Percentiles rank a stretch among this genome's conserved stretches.
phyloP scores from a whole-genome alignment of 179 eudicot species.

The Amaranthus tricolor region DNA sequence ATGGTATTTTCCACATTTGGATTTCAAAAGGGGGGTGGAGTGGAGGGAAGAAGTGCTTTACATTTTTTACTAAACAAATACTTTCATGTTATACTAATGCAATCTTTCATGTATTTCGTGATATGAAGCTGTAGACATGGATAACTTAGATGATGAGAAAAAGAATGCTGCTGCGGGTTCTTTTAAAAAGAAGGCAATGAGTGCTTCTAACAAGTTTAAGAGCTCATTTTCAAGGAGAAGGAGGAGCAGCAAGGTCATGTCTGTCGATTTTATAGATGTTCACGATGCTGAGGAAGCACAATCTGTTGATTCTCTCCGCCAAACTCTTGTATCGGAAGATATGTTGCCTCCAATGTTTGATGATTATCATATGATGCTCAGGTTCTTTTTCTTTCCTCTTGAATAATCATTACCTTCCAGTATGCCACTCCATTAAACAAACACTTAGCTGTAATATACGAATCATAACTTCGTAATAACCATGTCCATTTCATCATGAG shows the following conservation, averaged over 20 bases:
- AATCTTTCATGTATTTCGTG: background rate
- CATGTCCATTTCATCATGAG: too few relatives aligned
- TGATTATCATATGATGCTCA: conserved; percentile 66
- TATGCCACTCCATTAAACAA: too few relatives aligned
- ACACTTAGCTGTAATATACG: too few relatives aligned
- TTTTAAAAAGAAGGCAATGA: conserved; percentile 51
- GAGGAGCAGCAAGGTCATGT: conserved; percentile 59
- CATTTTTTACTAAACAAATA: too few relatives aligned
- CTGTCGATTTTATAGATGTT: conserved; percentile 54
- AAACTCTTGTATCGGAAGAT: conserved; percentile 44
- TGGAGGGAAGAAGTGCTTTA: too few relatives aligned
- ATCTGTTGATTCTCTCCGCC: conserved; percentile 55
- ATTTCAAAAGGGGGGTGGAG: too few relatives aligned
- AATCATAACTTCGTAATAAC: too few relatives aligned
- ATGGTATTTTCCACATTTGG: too few relatives aligned
- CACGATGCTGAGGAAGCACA: conserved; percentile 61
- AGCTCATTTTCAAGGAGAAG: conserved; percentile 56
- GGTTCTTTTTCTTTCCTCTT: conserved; percentile 25
- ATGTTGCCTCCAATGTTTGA: conserved; percentile 55
- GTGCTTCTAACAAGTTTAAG: conserved; percentile 52
- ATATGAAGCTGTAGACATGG: conserved; percentile 29
- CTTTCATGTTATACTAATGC: background rate
- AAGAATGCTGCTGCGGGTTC: conserved; percentile 41
- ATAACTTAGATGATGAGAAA: conserved; percentile 44
- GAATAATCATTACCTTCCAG: background rate